Evolutionary conservation across 2,329 filamentous ascomycete species (phyloP).

Genomic region (Scleromitrula shiraiana): DNA sequence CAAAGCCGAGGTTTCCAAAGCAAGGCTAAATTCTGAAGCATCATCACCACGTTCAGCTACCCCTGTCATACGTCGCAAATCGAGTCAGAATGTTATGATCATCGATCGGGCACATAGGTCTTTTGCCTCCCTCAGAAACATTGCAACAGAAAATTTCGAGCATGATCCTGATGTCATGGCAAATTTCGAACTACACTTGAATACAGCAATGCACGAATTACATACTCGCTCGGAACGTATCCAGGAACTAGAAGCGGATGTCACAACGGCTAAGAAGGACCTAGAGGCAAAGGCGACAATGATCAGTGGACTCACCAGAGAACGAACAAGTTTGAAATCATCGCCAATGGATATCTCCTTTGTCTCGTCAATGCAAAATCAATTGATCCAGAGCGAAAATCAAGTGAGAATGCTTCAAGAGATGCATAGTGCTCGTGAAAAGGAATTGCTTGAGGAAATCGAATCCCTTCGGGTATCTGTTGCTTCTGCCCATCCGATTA

Average conservation of each 20-base stretch:
- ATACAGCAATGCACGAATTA: constrained; percentile 86
- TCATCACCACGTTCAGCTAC: constrained; percentile 55
- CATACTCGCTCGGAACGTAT: constrained; percentile 82
- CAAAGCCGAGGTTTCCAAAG: constrained; percentile 75
- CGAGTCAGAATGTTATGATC: constrained; percentile 78
- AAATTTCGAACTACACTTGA: constrained; percentile 86
- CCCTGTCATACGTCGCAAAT: constrained; percentile 85
- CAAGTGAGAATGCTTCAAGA: constrained; percentile 69
- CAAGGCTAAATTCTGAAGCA: constrained; percentile 45
- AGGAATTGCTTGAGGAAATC: constrained; percentile 65
- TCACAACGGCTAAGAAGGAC: constrained; percentile 79
- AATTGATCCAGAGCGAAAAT: constrained; percentile 78
- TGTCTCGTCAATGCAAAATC: constrained; percentile 77
- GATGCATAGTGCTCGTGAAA: constrained; percentile 64
- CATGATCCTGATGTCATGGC: constrained; percentile 76
- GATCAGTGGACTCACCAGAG: constrained; percentile 86
- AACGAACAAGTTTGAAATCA: constrained; percentile 79
- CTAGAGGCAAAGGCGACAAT: constrained; percentile 97
- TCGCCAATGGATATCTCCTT: constrained; percentile 88
- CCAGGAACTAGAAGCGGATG: constrained; percentile 79
- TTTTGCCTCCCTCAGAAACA: constrained; percentile 79
- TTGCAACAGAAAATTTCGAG: constrained; percentile 82
- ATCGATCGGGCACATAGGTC: constrained; percentile 89
- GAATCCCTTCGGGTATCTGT: constrained; percentile 48
- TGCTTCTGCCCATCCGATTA: constrained; percentile 14